Percentiles rank a stretch among this genome's conserved stretches.
Conservation (phyloP, 2,329 filamentous ascomycete genomes). For the Chaetoscypha palmicola region DNA sequence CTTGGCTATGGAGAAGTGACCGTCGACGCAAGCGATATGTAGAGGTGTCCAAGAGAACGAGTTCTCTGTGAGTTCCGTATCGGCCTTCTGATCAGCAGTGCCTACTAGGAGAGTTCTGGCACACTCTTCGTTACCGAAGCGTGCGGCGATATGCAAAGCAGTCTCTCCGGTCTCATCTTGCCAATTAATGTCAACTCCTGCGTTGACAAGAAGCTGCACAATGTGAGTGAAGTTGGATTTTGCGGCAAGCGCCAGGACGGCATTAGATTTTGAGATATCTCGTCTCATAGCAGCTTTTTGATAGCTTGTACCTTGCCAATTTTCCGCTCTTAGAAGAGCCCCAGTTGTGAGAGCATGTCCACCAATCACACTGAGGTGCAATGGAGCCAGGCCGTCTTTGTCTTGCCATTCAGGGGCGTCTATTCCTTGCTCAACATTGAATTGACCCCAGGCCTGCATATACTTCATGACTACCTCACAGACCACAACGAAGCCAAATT, state of each 20-base stretch:
- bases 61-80: conserved; percentile 72
- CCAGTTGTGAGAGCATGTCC: conserved; percentile 84
- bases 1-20: conserved; percentile 66
- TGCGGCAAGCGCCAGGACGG: conserved; percentile 79
- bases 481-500: conserved; percentile 89
- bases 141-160: conserved; percentile 82
- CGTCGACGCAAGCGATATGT: conserved; percentile 87
- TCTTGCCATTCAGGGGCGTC: conserved; percentile 89
- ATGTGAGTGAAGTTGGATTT: conserved; percentile 82
- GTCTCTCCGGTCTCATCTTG: conserved; percentile 87
- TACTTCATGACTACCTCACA: conserved; percentile 80
- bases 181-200: conserved; percentile 89
- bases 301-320: conserved; percentile 58
- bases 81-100: conserved; percentile 60
- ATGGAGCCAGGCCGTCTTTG: conserved; percentile 78
- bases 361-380: conserved; percentile 87
- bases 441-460: conserved; percentile 85
- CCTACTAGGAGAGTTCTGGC: conserved; percentile 69
- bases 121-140: conserved; percentile 78
- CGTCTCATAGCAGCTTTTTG: conserved; percentile 59
- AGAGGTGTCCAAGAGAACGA: conserved; percentile 94
- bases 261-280: conserved; percentile 72
- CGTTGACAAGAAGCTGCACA: conserved; percentile 79
- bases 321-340: conserved; percentile 71
- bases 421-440: conserved; percentile 77